Evolutionary conservation across 2,329 filamentous ascomycete species (phyloP).

Genomic region (Fusarium siculi): DNA sequence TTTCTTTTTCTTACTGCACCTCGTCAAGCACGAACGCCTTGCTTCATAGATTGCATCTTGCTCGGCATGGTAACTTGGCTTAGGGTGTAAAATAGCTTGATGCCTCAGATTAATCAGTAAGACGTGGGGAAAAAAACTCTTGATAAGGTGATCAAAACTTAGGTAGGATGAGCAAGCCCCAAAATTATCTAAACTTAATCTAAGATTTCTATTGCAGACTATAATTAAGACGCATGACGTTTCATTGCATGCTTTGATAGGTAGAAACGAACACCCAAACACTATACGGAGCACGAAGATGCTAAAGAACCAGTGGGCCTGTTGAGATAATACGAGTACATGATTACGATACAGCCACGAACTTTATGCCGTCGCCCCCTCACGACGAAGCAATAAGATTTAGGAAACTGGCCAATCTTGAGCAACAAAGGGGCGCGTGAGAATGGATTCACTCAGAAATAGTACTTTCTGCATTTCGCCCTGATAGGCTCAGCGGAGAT

Average conservation of each 20-base stretch:
- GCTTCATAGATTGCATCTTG: not conserved
- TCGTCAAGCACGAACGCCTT: not conserved
- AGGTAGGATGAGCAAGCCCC: not conserved
- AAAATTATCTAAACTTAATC: not conserved
- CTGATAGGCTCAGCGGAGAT: not conserved
- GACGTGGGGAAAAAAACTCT: not conserved
- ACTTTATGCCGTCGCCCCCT: not conserved
- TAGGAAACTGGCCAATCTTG: not conserved
- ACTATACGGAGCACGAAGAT: not conserved
- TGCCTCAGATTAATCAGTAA: not conserved
- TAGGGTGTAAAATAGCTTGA: not conserved
- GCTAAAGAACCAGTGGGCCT: not conserved
- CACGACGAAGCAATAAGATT: not conserved
- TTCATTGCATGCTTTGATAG: not conserved
- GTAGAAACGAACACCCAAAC: not conserved
- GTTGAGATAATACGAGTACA: not conserved
- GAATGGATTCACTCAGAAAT: not conserved
- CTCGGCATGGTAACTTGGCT: not conserved
- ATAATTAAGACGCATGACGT: not conserved
- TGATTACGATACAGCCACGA: not conserved
- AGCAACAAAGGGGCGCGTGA: not conserved
- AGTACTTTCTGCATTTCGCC: not conserved
- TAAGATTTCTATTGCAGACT: not conserved
- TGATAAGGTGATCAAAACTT: not conserved
- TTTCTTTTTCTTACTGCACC: not conserved